phyloP scores from a whole-genome alignment of 2,329 filamentous ascomycete genomes.

The Aureobasidium lini region DNA sequence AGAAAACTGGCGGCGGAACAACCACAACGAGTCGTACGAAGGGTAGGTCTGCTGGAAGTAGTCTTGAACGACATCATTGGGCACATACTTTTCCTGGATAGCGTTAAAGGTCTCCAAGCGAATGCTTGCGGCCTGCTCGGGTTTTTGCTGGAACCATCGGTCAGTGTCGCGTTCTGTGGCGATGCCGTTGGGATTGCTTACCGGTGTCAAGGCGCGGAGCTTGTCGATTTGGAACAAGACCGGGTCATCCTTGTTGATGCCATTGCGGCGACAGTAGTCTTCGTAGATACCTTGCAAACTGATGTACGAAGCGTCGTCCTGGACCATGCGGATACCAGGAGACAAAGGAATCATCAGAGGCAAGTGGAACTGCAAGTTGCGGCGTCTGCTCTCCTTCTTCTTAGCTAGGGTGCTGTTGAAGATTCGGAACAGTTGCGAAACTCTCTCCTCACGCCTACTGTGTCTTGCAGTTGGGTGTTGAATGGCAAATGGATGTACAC shows the following conservation, averaged over 20 bases:
- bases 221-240: conserved; percentile 95
- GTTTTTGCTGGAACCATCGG: conserved; percentile 51
- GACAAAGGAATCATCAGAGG: conserved; percentile 93
- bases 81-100: conserved; percentile 90
- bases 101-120: conserved; percentile 82
- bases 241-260: conserved; percentile 89
- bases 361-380: conserved; percentile 92
- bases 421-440: conserved; percentile 91
- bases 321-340: conserved; percentile 87
- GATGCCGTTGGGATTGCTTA: conserved; percentile 10
- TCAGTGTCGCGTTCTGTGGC: background rate
- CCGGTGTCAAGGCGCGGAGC: conserved; percentile 56
- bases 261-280: conserved; percentile 82
- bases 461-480: conserved; percentile 91
- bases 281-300: conserved; percentile 93
- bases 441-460: conserved; percentile 88
- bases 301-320: conserved; percentile 91
- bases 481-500: conserved; percentile 91
- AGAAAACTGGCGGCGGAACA: conserved; percentile 94
- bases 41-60: conserved; percentile 87
- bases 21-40: conserved; percentile 89
- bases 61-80: conserved; percentile 70
- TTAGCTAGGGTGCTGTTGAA: conserved; percentile 89
- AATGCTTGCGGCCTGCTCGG: conserved; percentile 42
- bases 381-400: conserved; percentile 87